Conservation (phyloP, 345 rosid species). For the Hibiscus tridactylites region DNA sequence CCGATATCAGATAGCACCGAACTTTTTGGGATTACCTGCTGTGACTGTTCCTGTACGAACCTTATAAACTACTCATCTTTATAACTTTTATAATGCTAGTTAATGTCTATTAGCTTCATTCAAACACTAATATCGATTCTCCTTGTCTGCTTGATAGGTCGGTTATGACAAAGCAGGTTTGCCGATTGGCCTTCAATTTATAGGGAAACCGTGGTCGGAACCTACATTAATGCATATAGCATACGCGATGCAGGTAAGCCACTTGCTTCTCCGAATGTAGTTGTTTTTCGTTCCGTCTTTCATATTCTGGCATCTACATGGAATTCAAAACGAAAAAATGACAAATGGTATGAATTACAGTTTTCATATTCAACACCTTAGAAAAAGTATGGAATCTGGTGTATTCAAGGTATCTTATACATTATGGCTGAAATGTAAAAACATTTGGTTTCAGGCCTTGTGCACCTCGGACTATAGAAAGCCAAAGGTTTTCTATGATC, state of each 20-base stretch:
- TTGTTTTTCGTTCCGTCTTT: background rate
- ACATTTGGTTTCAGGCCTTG: constrained; percentile 2
- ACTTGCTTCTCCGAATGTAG: background rate
- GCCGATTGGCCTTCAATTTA: constrained; percentile 70
- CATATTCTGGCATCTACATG: background rate
- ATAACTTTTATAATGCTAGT: background rate
- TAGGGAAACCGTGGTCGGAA: constrained; percentile 77
- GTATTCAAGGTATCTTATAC: background rate
- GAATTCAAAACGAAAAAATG: background rate
- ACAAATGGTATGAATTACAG: background rate
- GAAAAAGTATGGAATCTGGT: background rate
- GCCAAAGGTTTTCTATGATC: constrained; percentile 7
- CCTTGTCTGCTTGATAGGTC: constrained; percentile 23
- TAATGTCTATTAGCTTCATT: background rate
- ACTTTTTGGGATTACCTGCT: constrained; percentile 70
- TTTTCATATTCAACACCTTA: background rate
- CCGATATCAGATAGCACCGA: constrained; percentile 65
- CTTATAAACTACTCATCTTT: background rate
- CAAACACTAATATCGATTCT: background rate
- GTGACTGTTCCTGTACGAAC: constrained; percentile 49
- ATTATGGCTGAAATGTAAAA: background rate
- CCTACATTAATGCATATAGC: constrained; percentile 51
- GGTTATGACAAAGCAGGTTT: constrained; percentile 59
- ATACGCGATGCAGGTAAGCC: constrained; percentile 49
- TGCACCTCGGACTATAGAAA: background rate